Percentiles rank a stretch among this genome's conserved stretches.
phyloP scores from a whole-genome alignment of 73 alveolate species.

The Paraurostyla sp. region DNA sequence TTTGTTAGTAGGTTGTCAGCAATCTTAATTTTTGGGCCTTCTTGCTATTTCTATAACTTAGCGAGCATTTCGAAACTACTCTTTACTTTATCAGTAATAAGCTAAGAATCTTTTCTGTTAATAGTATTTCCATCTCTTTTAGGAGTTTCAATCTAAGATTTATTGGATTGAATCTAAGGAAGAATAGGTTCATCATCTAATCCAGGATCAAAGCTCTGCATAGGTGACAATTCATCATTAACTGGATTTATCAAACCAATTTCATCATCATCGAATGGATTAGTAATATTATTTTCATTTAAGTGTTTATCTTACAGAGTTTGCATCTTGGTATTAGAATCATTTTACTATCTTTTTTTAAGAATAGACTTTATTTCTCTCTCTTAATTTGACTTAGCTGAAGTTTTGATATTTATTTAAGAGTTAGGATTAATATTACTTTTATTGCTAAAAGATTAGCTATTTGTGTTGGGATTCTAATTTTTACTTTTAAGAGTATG shows the following conservation, averaged over 20 bases:
- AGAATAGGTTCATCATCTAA: constrained; percentile 28
- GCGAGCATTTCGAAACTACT: background rate
- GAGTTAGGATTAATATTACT: too few relatives aligned
- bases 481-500: background rate
- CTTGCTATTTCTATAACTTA: too few relatives aligned
- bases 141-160: too few relatives aligned
- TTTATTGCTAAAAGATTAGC: too few relatives aligned
- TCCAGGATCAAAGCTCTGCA: constrained; percentile 27
- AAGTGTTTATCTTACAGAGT: too few relatives aligned
- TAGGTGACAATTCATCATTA: constrained; percentile 35
- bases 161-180: constrained; percentile 33
- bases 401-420: too few relatives aligned
- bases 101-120: too few relatives aligned
- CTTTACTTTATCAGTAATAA: background rate
- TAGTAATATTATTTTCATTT: background rate
- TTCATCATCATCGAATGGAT: constrained; percentile 9
- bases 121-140: too few relatives aligned
- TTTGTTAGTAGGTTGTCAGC: background rate
- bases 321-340: too few relatives aligned
- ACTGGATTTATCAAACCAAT: background rate
- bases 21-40: too few relatives aligned
- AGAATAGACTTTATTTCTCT: background rate
- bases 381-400: background rate
- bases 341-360: background rate
- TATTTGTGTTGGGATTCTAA: background rate